These are phyloP conservation scores for Chiua virens DNA, from an alignment of 768 basidiomycete species.

Conservation along the genomic window DNA sequence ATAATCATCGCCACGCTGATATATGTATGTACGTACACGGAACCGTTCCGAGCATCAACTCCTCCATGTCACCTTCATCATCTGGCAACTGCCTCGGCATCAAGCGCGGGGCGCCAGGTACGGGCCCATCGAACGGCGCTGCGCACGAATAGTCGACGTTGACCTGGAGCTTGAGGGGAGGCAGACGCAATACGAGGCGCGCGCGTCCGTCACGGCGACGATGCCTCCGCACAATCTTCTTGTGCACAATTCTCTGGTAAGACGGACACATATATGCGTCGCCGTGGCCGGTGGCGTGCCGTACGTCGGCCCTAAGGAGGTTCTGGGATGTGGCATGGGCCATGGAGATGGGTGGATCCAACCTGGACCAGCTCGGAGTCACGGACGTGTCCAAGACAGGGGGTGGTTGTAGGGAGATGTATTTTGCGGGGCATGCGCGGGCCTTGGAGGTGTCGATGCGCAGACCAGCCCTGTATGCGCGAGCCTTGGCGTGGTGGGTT, in stretches of 20 bases:
- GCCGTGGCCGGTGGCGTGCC: not conserved
- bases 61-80: constrained; percentile 20
- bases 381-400: constrained; percentile 31
- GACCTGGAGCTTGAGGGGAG: constrained; percentile 9
- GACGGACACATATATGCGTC: constrained; percentile 14
- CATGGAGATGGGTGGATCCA: not conserved
- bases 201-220: not conserved
- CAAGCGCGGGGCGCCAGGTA: constrained; percentile 28
- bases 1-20: not conserved
- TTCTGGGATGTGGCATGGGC: not conserved
- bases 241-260: constrained; percentile 5
- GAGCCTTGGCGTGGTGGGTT: constrained; percentile 48
- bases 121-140: not conserved
- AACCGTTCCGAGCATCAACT: constrained; percentile 4
- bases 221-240: not conserved
- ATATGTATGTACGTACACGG: constrained; percentile 10
- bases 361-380: constrained; percentile 24
- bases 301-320: too few relatives aligned
- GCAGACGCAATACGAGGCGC: constrained; percentile 8
- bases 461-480: constrained; percentile 45
- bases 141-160: not conserved
- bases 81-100: constrained; percentile 25
- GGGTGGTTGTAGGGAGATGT: constrained; percentile 32
- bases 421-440: constrained; percentile 35
- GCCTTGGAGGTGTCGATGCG: constrained; percentile 44